Conservation (phyloP, 2,329 filamentous ascomycete genomes). For the Aspergillus sp. region DNA sequence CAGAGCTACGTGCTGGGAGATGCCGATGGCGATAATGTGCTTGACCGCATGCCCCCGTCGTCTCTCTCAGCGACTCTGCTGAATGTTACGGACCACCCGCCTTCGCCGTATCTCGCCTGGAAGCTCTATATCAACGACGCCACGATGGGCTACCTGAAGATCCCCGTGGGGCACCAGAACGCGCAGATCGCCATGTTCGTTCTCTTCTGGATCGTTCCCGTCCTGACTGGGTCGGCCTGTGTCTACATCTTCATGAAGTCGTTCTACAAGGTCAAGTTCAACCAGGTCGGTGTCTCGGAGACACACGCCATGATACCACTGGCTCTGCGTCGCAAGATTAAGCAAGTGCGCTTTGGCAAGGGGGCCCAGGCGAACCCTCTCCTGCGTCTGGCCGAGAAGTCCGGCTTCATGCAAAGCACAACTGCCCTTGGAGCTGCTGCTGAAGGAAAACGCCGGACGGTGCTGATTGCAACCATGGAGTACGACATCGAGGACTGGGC, state of each 20-base stretch:
- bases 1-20: constrained; percentile 55
- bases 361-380: constrained; percentile 30
- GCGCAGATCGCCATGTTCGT: constrained; percentile 56
- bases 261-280: constrained; percentile 66
- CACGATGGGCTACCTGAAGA: constrained; percentile 51
- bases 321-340: constrained; percentile 12
- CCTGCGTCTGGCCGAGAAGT: constrained; percentile 36
- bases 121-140: constrained; percentile 57
- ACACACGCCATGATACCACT: constrained; percentile 35
- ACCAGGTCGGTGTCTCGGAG: constrained; percentile 48
- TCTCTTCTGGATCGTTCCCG: constrained; percentile 55
- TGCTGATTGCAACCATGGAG: constrained; percentile 70
- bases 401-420: constrained; percentile 35
- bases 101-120: constrained; percentile 57
- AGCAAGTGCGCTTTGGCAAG: constrained; percentile 9
- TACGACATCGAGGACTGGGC: constrained; percentile 70
- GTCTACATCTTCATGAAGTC: constrained; percentile 60
- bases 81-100: constrained; percentile 41
- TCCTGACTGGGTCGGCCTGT: constrained; percentile 50
- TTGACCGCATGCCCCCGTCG: constrained; percentile 54
- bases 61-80: constrained; percentile 61
- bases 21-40: too few species aligned
- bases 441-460: constrained; percentile 46
- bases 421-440: constrained; percentile 32
- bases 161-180: constrained; percentile 55